These are phyloP conservation scores for Tylopilus plumbeoviolaceoides DNA, from an alignment of 768 basidiomycete genomes.

Conservation along the genomic window DNA sequence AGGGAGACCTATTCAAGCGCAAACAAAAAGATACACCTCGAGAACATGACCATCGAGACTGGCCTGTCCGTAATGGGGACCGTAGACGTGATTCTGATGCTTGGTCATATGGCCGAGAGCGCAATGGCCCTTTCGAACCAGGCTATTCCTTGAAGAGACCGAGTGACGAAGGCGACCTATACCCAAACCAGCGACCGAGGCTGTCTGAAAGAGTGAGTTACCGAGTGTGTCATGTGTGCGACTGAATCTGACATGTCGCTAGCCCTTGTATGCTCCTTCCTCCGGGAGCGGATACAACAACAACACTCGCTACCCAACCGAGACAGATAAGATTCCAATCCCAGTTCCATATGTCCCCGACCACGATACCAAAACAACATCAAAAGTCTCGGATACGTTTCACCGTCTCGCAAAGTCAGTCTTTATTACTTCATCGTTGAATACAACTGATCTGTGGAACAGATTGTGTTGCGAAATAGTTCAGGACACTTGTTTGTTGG, in stretches of 20 bases:
- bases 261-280: constrained; percentile 14
- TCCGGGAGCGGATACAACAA: constrained; percentile 5
- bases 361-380: constrained; percentile 2
- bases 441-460: constrained; percentile 9
- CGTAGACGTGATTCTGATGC: constrained; percentile 24
- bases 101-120: constrained; percentile 21
- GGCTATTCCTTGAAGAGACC: constrained; percentile 23
- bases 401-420: constrained; percentile 36
- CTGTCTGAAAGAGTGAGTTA: constrained; percentile 26
- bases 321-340: constrained; percentile 4
- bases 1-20: constrained; percentile 41
- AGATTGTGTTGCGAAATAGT: constrained; percentile 47
- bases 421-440: constrained; percentile 7
- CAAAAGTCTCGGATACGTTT: constrained; percentile 31
- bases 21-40: constrained; percentile 24
- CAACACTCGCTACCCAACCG: constrained; percentile 2
- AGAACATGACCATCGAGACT: constrained; percentile 21
- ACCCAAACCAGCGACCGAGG: constrained; percentile 28
- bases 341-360: constrained; percentile 1
- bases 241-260: constrained; percentile 9
- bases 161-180: constrained; percentile 21
- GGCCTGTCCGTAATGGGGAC: constrained; percentile 17
- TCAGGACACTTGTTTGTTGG: constrained; percentile 39
- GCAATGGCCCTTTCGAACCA: constrained; percentile 12
- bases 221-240: not conserved